Evolutionary conservation across 2,329 filamentous ascomycete genomes (phyloP), one percentile per base, ranked within the genome.

Genomic region (Curvularia eragrostidis): DNA sequence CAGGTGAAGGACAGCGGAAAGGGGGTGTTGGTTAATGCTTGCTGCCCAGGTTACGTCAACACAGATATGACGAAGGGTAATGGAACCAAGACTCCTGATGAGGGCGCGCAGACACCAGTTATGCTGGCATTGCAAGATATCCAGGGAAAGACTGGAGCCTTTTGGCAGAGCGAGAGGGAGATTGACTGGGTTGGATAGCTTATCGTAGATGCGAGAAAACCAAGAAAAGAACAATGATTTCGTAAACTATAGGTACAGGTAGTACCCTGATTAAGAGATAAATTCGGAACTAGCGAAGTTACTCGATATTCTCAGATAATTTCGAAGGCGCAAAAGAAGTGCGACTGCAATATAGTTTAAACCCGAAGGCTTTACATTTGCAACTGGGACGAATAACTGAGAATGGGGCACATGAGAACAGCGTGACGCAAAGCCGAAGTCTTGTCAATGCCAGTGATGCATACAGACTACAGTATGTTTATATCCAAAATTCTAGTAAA

Each of bases 51-150:
- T 0, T 81, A 75, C 61, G 79, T 82, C 2, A 73, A 75, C 26
- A 82, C 80, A n/a, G 80, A 82, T 48, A 81, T 82, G 80, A 80
- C 76, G 0, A 77, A 75, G 59, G 76, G 36, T 6, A 72, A 72
- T 39, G 66, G 68, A 0, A 66, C 59, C 3, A 79, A 76, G 69
- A 79, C 75, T 12, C 74, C 77, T 3, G 80, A 82, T 60, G 56
- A 81, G 58, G 80, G 80, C 10, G 79, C 80, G 9, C 68, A 75
- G 65, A 81, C 78, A 36, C 79, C 79, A 1, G 80, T 82, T 1
- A 56, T 75, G 59, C 62, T 82, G 24, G 80, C 80, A 12, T 54
- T 82, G 19, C 70, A 69, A 19, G 78, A 81, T 59, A 71, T 80
- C 12, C 64, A 70, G 4, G 71, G 68, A 0, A 64, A 65, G 51